phyloP scores from a whole-genome alignment of 2,329 filamentous ascomycete genomes.

The Fusarium gaditjirri region DNA sequence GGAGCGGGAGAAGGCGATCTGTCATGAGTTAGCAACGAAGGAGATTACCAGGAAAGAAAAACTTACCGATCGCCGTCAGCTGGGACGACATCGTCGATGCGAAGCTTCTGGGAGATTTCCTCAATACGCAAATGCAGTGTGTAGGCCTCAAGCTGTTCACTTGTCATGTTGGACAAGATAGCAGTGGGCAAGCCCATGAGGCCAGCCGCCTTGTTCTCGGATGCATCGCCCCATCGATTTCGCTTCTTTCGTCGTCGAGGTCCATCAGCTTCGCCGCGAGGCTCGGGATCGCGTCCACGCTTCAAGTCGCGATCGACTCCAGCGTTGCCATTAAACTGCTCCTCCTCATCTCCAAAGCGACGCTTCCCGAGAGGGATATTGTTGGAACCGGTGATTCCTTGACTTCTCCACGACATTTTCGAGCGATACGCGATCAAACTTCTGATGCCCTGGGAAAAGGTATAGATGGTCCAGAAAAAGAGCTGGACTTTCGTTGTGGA shows the following conservation, averaged over 20 bases:
- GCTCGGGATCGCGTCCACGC: slow-evolving; percentile 92
- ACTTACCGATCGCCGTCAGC: slow-evolving; percentile 93
- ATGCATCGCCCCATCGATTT: slow-evolving; percentile 97
- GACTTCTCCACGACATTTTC: slow-evolving; percentile 73
- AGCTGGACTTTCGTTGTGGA: slow-evolving; percentile 14
- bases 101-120: slow-evolving; percentile 98
- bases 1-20: slow-evolving; percentile 96
- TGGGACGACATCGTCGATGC: slow-evolving; percentile 98
- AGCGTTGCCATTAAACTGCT: slow-evolving; percentile 52
- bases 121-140: slow-evolving; percentile 96
- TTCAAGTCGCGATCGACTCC: slow-evolving; percentile 67
- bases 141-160: slow-evolving; percentile 97
- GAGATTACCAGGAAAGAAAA: neutral
- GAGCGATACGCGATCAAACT: neutral
- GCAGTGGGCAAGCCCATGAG: slow-evolving; percentile 97
- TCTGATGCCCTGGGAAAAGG: slow-evolving; percentile 1
- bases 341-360: slow-evolving; percentile 74
- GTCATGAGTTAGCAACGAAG: slow-evolving; percentile 28
- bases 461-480: slow-evolving; percentile 10
- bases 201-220: slow-evolving; percentile 98
- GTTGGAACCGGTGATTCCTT: slow-evolving; percentile 96
- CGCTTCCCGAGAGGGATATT: slow-evolving; percentile 95
- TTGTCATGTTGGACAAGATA: slow-evolving; percentile 97
- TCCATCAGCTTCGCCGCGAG: slow-evolving; percentile 76
- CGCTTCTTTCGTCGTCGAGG: slow-evolving; percentile 95